Base-by-base conservation (phyloP, 352 stramenopile species). In the Discostella stelligera region DNA sequence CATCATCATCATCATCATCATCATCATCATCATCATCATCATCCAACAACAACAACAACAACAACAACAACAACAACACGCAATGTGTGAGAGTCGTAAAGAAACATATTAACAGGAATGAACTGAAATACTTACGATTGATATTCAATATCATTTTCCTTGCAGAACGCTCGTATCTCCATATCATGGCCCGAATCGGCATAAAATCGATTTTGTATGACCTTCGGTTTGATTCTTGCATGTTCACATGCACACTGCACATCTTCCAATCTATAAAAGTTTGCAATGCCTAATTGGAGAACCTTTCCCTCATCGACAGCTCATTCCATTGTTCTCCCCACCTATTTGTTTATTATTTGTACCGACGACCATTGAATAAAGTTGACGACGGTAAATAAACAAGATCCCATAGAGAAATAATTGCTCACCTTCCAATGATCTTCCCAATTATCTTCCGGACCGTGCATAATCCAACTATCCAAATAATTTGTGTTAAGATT, bases 191-290 rank as follows among this genome's bases (percentile, higher is more conserved):
- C 69, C 6, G 83, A 82, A 14, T 92, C 68, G 0, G 49, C 55
- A 74, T 94, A 94, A 62, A 94, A 94, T 14, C 89, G 77, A 82
- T 94, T 94, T 59, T 94, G 89, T 21, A 94, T 23, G 14, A 93
- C 84, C 8, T 66, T 72, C 10, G 88, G 87, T 71, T 91, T 91
- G 48, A 92, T 81, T 16, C 77, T 64, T 9, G 88, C 85, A 62
- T 84, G 48, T 48, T 90, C 37, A 69, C 89, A 94, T 2, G 91
- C 62, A 30, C 58, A 71, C 27, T 76, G 7, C 54, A 94, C 86
- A 53, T 83, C 53, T 32, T 85, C 73, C 2, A 89, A 56, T 53
- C 83, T 58, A 68, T 94, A 94, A 67, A 75, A 90, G 76, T 94
- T 94, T 46, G 71, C 82, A 30, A 94, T 79, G 14, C 89, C 89